Percentiles rank a stretch among this genome's conserved stretches.
phyloP scores from a whole-genome alignment of 345 rosid species.

The Citrus unshiu region DNA sequence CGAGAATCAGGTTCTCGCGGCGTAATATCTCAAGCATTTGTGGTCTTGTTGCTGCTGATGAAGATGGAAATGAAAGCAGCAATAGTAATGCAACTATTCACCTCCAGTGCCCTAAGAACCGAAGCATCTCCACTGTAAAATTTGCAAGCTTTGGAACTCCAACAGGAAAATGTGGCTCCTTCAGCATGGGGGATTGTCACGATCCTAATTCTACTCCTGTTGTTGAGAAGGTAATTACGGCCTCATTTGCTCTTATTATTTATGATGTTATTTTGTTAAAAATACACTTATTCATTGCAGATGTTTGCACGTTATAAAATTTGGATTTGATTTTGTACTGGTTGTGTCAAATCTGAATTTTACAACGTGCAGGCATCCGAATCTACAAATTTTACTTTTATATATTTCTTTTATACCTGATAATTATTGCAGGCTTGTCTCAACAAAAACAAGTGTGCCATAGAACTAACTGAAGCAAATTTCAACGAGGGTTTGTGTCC shows the following conservation, averaged over 20 bases:
- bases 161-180: constrained; percentile 51
- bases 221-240: constrained; percentile 42
- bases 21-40: constrained; percentile 47
- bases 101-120: constrained; percentile 41
- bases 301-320: too few relatives aligned
- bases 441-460: background rate
- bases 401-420: too few relatives aligned
- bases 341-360: too few relatives aligned
- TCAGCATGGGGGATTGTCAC: constrained; percentile 48
- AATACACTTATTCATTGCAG: background rate
- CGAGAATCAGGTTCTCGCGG: constrained; percentile 55
- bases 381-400: background rate
- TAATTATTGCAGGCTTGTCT: background rate
- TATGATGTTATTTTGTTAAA: too few relatives aligned
- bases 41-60: constrained; percentile 34
- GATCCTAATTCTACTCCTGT: constrained; percentile 38
- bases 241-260: too few relatives aligned
- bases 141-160: constrained; percentile 72
- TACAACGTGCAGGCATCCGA: too few relatives aligned
- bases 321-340: too few relatives aligned
- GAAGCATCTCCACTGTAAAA: constrained; percentile 32
- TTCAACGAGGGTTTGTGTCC: background rate
- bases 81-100: constrained; percentile 21
- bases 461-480: background rate
- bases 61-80: constrained; percentile 16